Evolutionary conservation across 2,329 filamentous ascomycete species (phyloP).

Genomic region (Monosporascus sp.): DNA sequence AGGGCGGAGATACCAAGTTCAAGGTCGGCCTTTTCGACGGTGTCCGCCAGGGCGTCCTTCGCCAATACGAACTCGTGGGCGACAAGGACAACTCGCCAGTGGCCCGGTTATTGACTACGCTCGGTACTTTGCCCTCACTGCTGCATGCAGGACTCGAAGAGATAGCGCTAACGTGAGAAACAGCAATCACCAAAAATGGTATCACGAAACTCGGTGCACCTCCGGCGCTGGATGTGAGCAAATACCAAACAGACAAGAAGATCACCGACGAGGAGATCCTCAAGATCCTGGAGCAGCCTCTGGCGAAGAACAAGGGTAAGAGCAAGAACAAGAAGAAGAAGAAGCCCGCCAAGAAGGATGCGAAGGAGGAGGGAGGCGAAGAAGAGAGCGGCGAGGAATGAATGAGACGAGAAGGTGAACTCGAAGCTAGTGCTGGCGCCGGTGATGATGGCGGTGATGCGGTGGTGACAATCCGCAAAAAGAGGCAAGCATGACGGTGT

Average conservation of each 20-base stretch:
- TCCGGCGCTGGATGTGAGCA: constrained; percentile 67
- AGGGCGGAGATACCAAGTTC: constrained; percentile 67
- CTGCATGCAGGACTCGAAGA: neutral
- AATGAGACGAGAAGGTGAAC: neutral
- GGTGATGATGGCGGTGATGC: neutral
- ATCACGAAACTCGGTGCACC: constrained; percentile 79
- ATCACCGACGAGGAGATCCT: constrained; percentile 93
- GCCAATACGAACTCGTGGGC: constrained; percentile 92
- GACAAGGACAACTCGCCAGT: constrained; percentile 87
- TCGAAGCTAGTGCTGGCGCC: neutral
- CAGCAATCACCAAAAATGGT: constrained; percentile 97
- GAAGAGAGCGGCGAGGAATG: constrained; percentile 2
- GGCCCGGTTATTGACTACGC: constrained; percentile 79
- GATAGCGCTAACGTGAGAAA: constrained; percentile 14
- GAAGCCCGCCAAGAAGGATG: constrained; percentile 52
- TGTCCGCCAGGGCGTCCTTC: constrained; percentile 84
- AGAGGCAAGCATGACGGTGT: neutral
- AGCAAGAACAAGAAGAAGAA: constrained; percentile 90
- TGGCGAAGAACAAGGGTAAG: constrained; percentile 82
- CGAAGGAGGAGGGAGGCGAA: constrained; percentile 12
- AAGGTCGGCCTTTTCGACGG: constrained; percentile 95
- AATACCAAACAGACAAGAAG: constrained; percentile 95
- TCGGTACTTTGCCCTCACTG: constrained; percentile 61
- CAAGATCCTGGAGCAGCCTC: constrained; percentile 85
- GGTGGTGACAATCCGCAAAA: neutral